These are phyloP conservation scores for Tolypocladium pustulatum DNA, from an alignment of 2,329 filamentous ascomycete species.

Conservation along the genomic window DNA sequence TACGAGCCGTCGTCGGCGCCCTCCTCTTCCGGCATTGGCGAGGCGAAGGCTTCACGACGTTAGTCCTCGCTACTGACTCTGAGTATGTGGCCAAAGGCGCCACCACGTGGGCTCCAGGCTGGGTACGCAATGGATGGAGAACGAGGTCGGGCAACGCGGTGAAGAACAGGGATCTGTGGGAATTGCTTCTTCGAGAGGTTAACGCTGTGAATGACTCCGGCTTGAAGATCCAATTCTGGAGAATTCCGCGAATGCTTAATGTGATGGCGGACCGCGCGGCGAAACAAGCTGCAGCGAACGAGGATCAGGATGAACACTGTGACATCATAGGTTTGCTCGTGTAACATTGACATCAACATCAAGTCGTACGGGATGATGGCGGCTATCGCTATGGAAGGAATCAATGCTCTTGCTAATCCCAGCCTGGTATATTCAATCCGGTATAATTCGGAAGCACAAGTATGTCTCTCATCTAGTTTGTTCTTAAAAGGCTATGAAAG, in stretches of 20 bases:
- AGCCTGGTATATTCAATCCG: no score
- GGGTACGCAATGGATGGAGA: conserved; percentile 1
- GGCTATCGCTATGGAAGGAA: no score
- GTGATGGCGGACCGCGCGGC: conserved; percentile 1
- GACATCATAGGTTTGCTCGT: background rate
- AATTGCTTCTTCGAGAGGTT: conserved; percentile 1
- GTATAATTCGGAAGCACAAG: no score
- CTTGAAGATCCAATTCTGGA: conserved; percentile 5
- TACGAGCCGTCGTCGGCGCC: conserved; percentile 1
- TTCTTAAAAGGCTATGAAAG: no score
- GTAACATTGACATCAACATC: no score
- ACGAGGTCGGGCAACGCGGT: background rate
- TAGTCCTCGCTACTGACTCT: conserved; percentile 4
- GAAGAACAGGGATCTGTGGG: conserved; percentile 7
- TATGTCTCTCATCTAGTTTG: no score
- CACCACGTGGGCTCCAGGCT: background rate
- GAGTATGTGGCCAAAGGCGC: conserved; percentile 3
- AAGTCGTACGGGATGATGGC: no score
- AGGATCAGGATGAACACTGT: background rate
- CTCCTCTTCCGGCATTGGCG: background rate
- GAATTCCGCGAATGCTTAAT: conserved; percentile 1
- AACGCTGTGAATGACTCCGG: background rate
- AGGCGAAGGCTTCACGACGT: background rate
- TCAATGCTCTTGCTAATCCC: no score
- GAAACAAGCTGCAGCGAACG: conserved; percentile 2